Percentiles rank a stretch among this genome's conserved stretches.
Evolutionary conservation across 1,284 basidiomycete species (phyloP).

Genomic region (Ganoderma multipileum): DNA sequence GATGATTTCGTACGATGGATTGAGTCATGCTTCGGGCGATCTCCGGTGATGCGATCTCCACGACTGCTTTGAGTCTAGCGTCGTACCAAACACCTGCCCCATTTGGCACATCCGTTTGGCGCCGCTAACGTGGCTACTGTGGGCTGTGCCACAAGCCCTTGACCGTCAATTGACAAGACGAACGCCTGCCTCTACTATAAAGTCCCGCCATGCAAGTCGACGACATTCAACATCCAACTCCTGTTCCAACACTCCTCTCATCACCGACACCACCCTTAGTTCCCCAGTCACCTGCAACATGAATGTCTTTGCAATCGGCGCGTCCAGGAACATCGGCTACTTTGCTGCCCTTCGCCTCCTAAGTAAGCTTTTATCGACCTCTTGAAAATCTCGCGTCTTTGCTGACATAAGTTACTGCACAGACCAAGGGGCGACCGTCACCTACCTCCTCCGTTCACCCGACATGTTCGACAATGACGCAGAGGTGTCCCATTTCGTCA

Average conservation of each 20-base stretch:
- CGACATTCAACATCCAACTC: not conserved
- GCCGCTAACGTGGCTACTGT: not conserved
- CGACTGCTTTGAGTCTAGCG: not conserved
- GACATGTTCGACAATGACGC: constrained; percentile 53
- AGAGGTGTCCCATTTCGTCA: constrained; percentile 48
- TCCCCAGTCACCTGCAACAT: constrained; percentile 30
- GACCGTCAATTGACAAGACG: not conserved
- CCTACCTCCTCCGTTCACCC: constrained; percentile 55
- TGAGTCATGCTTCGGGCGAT: not conserved
- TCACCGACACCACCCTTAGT: not conserved
- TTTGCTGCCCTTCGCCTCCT: constrained; percentile 56
- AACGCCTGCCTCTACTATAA: not conserved
- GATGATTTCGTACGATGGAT: not conserved
- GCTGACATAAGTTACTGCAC: not conserved
- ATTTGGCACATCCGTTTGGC: not conserved
- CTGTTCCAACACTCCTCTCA: not conserved
- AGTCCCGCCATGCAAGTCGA: not conserved
- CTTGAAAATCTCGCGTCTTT: not conserved
- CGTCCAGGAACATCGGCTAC: constrained; percentile 71
- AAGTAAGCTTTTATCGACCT: constrained; percentile 41
- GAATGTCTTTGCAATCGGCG: constrained; percentile 59
- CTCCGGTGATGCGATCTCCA: not conserved
- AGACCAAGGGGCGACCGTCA: constrained; percentile 57
- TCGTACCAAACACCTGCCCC: not conserved
- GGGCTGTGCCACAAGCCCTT: not conserved